Evolutionary conservation across 2,329 filamentous ascomycete genomes (phyloP).

Genomic region (Pseudogymnoascus destructans): DNA sequence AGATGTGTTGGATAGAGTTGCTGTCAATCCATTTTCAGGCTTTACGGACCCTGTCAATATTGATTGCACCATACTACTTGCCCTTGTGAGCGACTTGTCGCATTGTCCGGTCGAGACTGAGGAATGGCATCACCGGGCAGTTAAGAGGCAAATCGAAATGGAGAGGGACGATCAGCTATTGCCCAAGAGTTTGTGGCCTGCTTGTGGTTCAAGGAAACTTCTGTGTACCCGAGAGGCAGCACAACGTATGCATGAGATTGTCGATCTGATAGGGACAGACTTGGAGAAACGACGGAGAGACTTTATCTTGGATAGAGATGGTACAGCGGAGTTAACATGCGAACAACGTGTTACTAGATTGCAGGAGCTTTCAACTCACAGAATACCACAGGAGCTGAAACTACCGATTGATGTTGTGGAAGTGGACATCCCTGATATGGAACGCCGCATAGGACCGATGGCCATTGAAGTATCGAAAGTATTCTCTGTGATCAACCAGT

Average conservation of each 20-base stretch:
- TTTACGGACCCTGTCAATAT: slow-evolving; percentile 38
- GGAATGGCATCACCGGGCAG: slow-evolving; percentile 25
- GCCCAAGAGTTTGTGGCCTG: slow-evolving; percentile 47
- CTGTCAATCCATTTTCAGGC: slow-evolving; percentile 27
- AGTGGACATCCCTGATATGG: slow-evolving; percentile 29
- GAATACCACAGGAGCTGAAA: slow-evolving; percentile 38
- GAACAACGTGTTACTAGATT: slow-evolving; percentile 25
- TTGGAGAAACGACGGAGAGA: slow-evolving; percentile 42
- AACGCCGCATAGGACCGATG: slow-evolving; percentile 33
- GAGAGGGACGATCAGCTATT: slow-evolving; percentile 48
- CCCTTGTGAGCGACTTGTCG: slow-evolving; percentile 51
- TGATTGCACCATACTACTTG: slow-evolving; percentile 53
- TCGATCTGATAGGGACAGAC: slow-evolving; percentile 45
- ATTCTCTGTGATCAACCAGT: slow-evolving; percentile 47
- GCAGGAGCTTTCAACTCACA: slow-evolving; percentile 38
- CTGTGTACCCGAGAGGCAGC: slow-evolving; percentile 51
- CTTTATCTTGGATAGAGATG: slow-evolving; percentile 36
- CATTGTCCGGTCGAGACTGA: slow-evolving; percentile 23
- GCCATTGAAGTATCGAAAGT: slow-evolving; percentile 32
- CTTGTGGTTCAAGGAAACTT: slow-evolving; percentile 38
- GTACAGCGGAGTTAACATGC: slow-evolving; percentile 16
- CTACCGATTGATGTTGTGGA: slow-evolving; percentile 44
- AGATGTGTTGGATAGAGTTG: slow-evolving; percentile 24
- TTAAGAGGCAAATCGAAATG: slow-evolving; percentile 42
- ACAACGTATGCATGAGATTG: slow-evolving; percentile 50